Base-by-base conservation (phyloP, 202 grass and related monocot genomes). In the Carex arenaria region DNA sequence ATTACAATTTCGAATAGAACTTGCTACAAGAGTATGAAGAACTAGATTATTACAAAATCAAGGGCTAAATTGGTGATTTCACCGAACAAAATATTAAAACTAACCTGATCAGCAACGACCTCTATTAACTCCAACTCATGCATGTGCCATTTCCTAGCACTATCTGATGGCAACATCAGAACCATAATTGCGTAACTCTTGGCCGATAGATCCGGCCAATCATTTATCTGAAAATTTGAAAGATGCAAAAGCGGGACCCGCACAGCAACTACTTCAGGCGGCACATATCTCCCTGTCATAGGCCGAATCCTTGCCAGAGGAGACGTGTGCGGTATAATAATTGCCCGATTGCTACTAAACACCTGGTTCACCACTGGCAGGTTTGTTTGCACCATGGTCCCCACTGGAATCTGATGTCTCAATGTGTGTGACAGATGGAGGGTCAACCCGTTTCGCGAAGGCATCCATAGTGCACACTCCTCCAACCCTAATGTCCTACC, bases 151-250 rank as follows among this genome's bases (percentile, higher is more conserved):
- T 95, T 89, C 68, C 96, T 95, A 65, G 93, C 95, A 72, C 92
- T 95, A 75, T 93, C 93, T 67, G 89, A 93, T 49, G 96, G 96
- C 82, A 98, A 86, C 88, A 98, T 98, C 11, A 98, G 85, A 90
- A 98, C 91, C 96, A 98, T 98, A 68, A 98, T 93, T 43, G 96
- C 96, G 47, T 92, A 98, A 80, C 88, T 92, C 83, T 89, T 98
- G 26, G 92, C 88, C 40, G 92, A 95, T 76, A 95, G 85, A 77
- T 98, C 95, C 15, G 96, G 91, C 96, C 96, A 95, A 54, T 98
- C 96, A 89, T 98, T 93, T 83, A 98, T 98, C 85, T 98, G 93
- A 81, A 98, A 98, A 84, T 98, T 98, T 68, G 93, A 98, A 61
- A 98, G 91, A 89, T 95, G 91, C 1, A 98, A 67, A 8, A 98